Evolutionary conservation across 345 rosid species (phyloP).

Genomic region (Populus tremula): DNA sequence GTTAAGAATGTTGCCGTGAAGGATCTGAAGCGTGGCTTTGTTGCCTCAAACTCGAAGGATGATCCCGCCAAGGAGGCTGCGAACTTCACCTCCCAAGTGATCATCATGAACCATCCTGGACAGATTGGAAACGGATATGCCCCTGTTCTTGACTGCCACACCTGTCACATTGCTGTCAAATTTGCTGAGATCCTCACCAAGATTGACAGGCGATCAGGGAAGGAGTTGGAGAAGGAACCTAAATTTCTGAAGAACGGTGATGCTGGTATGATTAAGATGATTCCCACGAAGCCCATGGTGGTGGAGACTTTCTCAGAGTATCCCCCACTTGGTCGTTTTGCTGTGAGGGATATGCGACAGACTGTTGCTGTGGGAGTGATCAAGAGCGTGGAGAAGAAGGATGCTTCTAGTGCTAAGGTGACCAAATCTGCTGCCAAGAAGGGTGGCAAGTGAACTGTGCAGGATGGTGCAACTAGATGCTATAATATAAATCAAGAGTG

Average conservation of each 20-base stretch:
- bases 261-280: slow-evolving; percentile 78
- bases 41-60: slow-evolving; percentile 83
- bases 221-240: slow-evolving; percentile 86
- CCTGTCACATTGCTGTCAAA: slow-evolving; percentile 79
- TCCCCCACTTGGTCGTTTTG: slow-evolving; percentile 84
- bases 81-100: slow-evolving; percentile 73
- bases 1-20: slow-evolving; percentile 83
- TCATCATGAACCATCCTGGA: slow-evolving; percentile 88
- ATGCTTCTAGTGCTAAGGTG: slow-evolving; percentile 73
- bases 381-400: slow-evolving; percentile 84
- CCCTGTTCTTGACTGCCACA: slow-evolving; percentile 80
- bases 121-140: slow-evolving; percentile 88
- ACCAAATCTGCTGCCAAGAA: slow-evolving; percentile 84
- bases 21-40: slow-evolving; percentile 77
- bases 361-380: slow-evolving; percentile 85
- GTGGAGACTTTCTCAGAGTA: slow-evolving; percentile 74
- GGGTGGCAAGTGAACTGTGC: slow-evolving; percentile 60
- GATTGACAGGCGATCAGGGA: slow-evolving; percentile 73
- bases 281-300: slow-evolving; percentile 89
- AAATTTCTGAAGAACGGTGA: slow-evolving; percentile 83
- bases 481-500: neutral
- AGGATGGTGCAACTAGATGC: neutral
- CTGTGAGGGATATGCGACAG: slow-evolving; percentile 91
- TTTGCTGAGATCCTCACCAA: slow-evolving; percentile 63
- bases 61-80: slow-evolving; percentile 79